Evolutionary conservation across 1,284 basidiomycete species (phyloP).

Genomic region (Tremellales sp.): DNA sequence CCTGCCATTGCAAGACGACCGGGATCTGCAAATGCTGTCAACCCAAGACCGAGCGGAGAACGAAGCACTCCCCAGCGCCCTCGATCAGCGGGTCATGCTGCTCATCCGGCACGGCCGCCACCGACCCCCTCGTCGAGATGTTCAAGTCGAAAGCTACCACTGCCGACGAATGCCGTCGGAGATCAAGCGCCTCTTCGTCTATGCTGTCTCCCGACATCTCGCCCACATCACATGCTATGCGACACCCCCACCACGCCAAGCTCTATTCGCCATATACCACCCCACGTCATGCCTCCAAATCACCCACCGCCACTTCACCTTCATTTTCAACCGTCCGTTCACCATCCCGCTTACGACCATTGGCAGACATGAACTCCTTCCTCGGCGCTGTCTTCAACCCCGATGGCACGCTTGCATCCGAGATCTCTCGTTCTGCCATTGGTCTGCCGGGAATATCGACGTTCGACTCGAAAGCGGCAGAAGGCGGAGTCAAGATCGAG

Average conservation of each 20-base stretch:
- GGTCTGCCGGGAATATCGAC: conserved; percentile 40
- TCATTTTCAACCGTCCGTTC: conserved; percentile 8
- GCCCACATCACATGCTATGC: conserved; percentile 37
- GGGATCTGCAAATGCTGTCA: conserved; percentile 58
- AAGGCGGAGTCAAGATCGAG: conserved; percentile 33
- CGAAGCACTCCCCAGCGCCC: not conserved
- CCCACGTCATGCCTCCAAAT: conserved; percentile 5
- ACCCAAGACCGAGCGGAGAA: conserved; percentile 23
- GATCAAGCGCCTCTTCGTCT: conserved; percentile 3
- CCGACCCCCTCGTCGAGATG: conserved; percentile 31
- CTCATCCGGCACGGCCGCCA: conserved; percentile 2
- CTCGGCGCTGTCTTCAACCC: conserved; percentile 40
- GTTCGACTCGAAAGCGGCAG: conserved; percentile 35
- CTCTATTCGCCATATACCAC: conserved; percentile 48
- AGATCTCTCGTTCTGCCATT: conserved; percentile 38
- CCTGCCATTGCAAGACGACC: conserved; percentile 50
- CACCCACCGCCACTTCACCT: not conserved
- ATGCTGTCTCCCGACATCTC: conserved; percentile 8
- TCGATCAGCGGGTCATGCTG: not conserved
- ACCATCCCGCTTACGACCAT: conserved; percentile 26
- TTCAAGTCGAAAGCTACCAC: conserved; percentile 30
- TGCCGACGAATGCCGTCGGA: not conserved
- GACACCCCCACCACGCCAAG: conserved; percentile 46
- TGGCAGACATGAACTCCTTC: conserved; percentile 39
- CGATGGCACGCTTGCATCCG: conserved; percentile 30